Evolutionary conservation across 169 alveolate species (phyloP).

Genomic region (Plasmodium coatneyi): DNA sequence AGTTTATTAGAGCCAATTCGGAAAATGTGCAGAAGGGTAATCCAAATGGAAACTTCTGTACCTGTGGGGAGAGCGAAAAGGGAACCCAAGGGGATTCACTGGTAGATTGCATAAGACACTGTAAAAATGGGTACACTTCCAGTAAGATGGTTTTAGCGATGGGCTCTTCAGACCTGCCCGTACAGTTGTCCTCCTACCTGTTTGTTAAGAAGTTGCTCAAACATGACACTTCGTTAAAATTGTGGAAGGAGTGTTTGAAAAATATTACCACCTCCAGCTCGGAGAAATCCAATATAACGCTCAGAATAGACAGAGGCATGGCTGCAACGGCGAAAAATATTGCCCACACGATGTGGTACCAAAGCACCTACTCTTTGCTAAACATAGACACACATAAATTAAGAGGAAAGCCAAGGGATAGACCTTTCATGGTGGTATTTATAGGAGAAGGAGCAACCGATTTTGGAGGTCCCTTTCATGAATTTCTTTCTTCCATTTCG

Average conservation of each 20-base stretch:
- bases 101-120: constrained; percentile 18
- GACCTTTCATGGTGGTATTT: constrained; percentile 94
- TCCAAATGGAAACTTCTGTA: neutral
- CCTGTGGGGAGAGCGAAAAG: constrained; percentile 6
- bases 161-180: constrained; percentile 82
- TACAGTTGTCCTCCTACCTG: constrained; percentile 75
- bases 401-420: constrained; percentile 83
- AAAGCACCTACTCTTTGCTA: constrained; percentile 83
- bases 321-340: constrained; percentile 85
- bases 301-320: constrained; percentile 82
- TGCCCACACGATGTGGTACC: constrained; percentile 82
- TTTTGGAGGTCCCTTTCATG: constrained; percentile 95
- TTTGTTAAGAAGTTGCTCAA: constrained; percentile 75
- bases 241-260: constrained; percentile 78
- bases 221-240: constrained; percentile 44
- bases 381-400: constrained; percentile 78
- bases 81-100: neutral
- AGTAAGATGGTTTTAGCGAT: constrained; percentile 79
- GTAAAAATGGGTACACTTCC: constrained; percentile 50
- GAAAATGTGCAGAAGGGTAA: constrained; percentile 1
- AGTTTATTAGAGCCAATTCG: neutral
- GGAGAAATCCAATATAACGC: constrained; percentile 77
- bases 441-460: constrained; percentile 94
- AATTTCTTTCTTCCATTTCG: constrained; percentile 88
- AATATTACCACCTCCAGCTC: constrained; percentile 69